Conservation (phyloP, 441 rosid genomes). For the Macaranga tanarius region DNA sequence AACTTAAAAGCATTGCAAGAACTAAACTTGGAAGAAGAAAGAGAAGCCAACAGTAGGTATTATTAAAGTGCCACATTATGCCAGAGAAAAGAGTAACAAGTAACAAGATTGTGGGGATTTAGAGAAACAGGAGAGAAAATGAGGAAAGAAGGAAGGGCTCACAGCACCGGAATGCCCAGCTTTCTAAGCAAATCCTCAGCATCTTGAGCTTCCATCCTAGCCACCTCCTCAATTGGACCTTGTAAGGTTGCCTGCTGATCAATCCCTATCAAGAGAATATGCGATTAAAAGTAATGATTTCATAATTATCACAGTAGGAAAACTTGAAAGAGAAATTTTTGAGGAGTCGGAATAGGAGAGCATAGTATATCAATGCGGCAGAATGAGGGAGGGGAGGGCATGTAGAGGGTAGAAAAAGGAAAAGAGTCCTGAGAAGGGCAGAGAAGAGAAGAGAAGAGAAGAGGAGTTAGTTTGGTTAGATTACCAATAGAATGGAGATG, state of each 20-base stretch:
- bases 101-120: too few relatives aligned
- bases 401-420: neutral
- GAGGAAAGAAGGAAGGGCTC: constrained; percentile 15
- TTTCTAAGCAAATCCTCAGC: constrained; percentile 69
- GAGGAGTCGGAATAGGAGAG: neutral
- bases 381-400: too few relatives aligned
- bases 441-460: too few relatives aligned
- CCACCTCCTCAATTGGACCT: constrained; percentile 97
- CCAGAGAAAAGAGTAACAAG: neutral
- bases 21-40: neutral
- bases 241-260: constrained; percentile 58
- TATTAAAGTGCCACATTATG: neutral
- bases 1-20: neutral
- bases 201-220: constrained; percentile 65
- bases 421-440: too few relatives aligned
- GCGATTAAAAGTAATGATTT: neutral
- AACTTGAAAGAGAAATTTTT: neutral
- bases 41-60: neutral
- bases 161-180: constrained; percentile 77
- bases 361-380: neutral
- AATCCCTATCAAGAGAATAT: constrained; percentile 35
- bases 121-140: neutral
- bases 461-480: too few relatives aligned
- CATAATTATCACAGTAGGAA: neutral
- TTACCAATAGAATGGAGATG: constrained; percentile 60